Evolutionary conservation across 73 alveolate species (phyloP).

Genomic region (Paramecium primaurelia): DNA sequence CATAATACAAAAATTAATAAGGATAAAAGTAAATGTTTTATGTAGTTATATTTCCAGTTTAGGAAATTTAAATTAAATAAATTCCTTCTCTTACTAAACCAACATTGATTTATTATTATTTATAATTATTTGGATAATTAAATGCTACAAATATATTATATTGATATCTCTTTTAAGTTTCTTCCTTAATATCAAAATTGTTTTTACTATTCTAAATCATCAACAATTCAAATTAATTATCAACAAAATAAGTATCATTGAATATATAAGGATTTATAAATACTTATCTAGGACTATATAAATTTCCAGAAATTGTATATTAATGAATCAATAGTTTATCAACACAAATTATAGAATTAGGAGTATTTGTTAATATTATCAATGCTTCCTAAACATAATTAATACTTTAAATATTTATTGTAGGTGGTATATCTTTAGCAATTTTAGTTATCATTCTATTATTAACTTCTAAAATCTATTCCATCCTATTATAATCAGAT

Average conservation of each 20-base stretch:
- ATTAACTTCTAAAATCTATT: neutral
- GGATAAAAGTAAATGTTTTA: neutral
- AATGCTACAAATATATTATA: neutral
- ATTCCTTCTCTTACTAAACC: neutral
- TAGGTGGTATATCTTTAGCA: neutral
- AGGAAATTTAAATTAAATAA: neutral
- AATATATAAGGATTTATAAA: neutral
- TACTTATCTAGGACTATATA: neutral
- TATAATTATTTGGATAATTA: neutral
- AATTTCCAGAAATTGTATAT: neutral
- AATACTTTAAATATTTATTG: neutral
- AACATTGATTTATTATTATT: neutral
- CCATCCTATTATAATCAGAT: neutral
- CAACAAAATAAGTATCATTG: conserved; percentile 1
- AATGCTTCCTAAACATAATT: neutral
- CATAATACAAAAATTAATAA: neutral
- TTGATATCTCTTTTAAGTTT: neutral
- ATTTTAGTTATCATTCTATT: neutral
- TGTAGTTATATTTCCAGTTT: neutral
- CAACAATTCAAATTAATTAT: neutral
- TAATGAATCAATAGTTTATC: neutral
- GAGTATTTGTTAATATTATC: neutral
- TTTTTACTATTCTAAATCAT: neutral
- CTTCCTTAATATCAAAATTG: neutral
- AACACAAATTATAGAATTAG: neutral